Evolutionary conservation across 768 basidiomycete species (phyloP).

Genomic region (Mycena capillaripes): DNA sequence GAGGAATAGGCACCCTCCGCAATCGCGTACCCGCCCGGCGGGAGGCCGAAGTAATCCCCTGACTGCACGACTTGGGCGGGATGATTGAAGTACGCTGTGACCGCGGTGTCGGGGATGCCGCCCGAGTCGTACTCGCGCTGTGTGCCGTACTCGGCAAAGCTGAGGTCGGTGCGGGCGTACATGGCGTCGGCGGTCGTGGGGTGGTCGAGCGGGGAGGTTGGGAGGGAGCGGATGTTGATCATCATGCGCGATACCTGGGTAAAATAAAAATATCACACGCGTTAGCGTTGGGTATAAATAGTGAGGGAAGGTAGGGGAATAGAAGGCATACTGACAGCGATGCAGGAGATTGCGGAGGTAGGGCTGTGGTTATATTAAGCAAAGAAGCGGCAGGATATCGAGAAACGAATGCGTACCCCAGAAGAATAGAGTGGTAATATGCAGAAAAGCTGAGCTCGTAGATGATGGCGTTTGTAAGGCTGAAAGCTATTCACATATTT

Average conservation of each 20-base stretch:
- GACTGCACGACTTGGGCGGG: not conserved
- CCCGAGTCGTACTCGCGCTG: not conserved
- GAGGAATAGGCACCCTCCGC: not conserved
- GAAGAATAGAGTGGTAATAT: conserved; percentile 26
- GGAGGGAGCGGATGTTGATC: conserved; percentile 35
- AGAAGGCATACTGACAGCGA: conserved; percentile 15
- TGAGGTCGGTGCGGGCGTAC: conserved; percentile 5
- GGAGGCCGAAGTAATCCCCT: not conserved
- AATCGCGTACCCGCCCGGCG: not conserved
- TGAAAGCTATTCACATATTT: not conserved
- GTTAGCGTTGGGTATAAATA: not conserved
- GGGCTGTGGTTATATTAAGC: not conserved
- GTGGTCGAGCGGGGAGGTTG: not conserved
- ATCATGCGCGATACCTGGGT: conserved; percentile 33
- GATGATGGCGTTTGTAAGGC: conserved; percentile 24
- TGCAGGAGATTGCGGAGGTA: conserved; percentile 32
- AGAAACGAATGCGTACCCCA: conserved; percentile 6
- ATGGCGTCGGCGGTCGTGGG: not conserved
- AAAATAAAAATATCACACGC: not conserved
- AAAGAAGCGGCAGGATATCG: not conserved
- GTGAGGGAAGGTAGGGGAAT: no score
- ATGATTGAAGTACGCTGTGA: not conserved
- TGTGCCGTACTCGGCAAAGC: not conserved
- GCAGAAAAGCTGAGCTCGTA: conserved; percentile 26
- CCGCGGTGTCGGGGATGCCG: conserved; percentile 15